Evolutionary conservation across 305 asterid genomes (phyloP), one percentile per base, ranked within the genome.

Genomic region (Petunia hybrid): DNA sequence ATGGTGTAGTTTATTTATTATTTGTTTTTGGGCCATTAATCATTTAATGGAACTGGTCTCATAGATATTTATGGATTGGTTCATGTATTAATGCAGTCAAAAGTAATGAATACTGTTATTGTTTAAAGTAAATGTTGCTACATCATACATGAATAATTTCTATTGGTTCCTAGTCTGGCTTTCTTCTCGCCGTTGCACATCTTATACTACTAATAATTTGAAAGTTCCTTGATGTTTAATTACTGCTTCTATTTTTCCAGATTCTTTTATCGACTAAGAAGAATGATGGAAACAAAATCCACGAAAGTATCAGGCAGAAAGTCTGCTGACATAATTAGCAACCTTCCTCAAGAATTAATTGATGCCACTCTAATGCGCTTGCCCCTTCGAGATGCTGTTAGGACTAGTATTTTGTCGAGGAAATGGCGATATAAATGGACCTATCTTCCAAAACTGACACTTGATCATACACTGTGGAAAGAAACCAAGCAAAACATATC

Each of bases 371-470:
- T 77, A 70, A 41, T 8, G 0, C 16, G 31, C 12, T 53, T 77
- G 82, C 71, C 82, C 2, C 70, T 60, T 2, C 79, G 36, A 56
- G 81, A 51, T 35, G 81, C 84, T 31, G 84, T 55, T 39, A 48
- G 80, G 46, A 81, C 76, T 5, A 63, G 80, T 12, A 46, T 68
- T 40, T 70, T 82, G 36, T 82, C 82, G 0, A 79, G 53, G 12
- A 59, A 77, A 36, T 77, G 82, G 82, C 46, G 79, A 55, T 77
- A 82, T 59, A 62, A 2, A 2, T 83, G 61, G 79, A 6, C 9
- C 6, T 56, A 8, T 8, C 1, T 66, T 55, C 43, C 22, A 10
- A 16, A 81, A 63, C 31, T 65, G 13, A 65, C 46, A 10, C 71
- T 65, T 39, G 71, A 39, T 65, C 12, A 65, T 46, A 13, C 71